A percentile compares a stretch with the other conserved stretches of the same genome.
Conservation (phyloP, 2,329 filamentous ascomycete species). For the Hymenoscyphus linearis region DNA sequence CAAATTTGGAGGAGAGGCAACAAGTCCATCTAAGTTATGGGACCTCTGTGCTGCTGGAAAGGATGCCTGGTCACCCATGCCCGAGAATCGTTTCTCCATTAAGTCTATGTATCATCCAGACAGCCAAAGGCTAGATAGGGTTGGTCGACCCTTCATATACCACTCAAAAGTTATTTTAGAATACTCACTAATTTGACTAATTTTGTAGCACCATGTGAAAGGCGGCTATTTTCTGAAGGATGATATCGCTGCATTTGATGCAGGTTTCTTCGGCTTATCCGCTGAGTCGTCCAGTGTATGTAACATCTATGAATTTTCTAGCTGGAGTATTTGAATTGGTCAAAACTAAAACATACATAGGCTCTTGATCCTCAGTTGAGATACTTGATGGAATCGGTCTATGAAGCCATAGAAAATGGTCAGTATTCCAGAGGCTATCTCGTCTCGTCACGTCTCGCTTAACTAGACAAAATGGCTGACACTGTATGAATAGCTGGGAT, state of each 20-base stretch:
- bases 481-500: too few relatives aligned
- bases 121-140: neutral
- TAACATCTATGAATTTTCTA: too few relatives aligned
- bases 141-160: neutral
- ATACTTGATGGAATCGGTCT: constrained; percentile 3
- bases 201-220: neutral
- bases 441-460: neutral
- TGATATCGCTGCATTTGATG: constrained; percentile 16
- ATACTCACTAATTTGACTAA: neutral
- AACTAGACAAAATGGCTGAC: neutral
- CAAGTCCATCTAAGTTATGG: neutral
- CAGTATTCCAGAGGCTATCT: neutral
- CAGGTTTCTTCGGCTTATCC: constrained; percentile 9
- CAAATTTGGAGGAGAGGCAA: neutral
- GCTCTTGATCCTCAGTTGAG: constrained; percentile 3
- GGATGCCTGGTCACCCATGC: neutral
- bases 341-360: neutral
- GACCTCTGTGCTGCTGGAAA: neutral
- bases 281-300: too few relatives aligned
- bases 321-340: constrained; percentile 23
- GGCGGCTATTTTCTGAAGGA: constrained; percentile 15
- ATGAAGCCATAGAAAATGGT: constrained; percentile 2
- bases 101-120: neutral
- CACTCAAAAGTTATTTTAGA: too few relatives aligned
- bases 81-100: neutral